phyloP scores from a whole-genome alignment of 2,329 filamentous ascomycete genomes.

The Exophiala calicioides region DNA sequence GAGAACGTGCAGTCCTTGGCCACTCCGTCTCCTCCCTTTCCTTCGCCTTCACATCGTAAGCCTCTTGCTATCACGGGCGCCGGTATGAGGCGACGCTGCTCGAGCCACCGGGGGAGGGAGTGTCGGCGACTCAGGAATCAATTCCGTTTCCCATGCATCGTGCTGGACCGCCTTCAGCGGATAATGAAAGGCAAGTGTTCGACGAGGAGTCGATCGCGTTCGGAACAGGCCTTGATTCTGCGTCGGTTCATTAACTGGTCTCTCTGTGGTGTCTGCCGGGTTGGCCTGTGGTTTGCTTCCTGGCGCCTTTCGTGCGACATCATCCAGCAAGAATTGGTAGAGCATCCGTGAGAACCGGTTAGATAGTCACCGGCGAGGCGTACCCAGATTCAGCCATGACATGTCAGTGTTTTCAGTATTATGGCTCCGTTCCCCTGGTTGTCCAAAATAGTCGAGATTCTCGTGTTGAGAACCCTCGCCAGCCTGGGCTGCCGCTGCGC shows the following conservation, averaged over 20 bases:
- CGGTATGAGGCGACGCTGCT: conserved; percentile 1
- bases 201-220: conserved; percentile 21
- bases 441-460: conserved; percentile 26
- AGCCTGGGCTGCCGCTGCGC: background rate
- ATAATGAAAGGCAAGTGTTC: conserved; percentile 19
- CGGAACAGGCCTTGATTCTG: conserved; percentile 23
- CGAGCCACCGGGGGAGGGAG: conserved; percentile 8
- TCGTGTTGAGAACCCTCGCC: background rate
- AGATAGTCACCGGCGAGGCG: conserved; percentile 24
- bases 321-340: conserved; percentile 32
- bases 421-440: conserved; percentile 7
- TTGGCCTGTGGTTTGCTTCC: conserved; percentile 6
- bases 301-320: conserved; percentile 30
- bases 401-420: conserved; percentile 27
- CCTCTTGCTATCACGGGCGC: conserved; percentile 18
- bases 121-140: conserved; percentile 10
- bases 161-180: conserved; percentile 13
- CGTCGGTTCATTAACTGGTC: conserved; percentile 12
- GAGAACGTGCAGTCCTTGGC: too few relatives aligned
- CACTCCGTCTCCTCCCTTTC: background rate
- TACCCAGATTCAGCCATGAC: conserved; percentile 33
- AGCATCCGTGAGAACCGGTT: conserved; percentile 29
- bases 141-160: conserved; percentile 17
- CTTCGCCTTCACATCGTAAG: conserved; percentile 20
- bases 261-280: conserved; percentile 20